Base-by-base conservation (phyloP, 805 yeast species). In the Candida dendrica region DNA sequence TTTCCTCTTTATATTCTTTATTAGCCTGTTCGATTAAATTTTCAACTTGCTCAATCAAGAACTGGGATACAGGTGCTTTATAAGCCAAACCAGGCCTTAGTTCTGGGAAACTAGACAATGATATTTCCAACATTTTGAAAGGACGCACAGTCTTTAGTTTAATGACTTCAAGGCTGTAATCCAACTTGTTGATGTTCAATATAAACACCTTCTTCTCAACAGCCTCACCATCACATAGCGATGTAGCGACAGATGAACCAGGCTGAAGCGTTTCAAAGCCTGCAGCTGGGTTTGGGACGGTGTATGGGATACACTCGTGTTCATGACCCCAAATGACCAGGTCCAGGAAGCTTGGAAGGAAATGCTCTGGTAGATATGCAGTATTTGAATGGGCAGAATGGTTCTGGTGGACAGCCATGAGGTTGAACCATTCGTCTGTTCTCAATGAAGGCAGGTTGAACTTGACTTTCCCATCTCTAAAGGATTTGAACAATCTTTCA, bases 291-390 rank as follows among this genome's bases (percentile, higher is more conserved):
- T 83, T 82, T 36, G 67, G 67, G 1, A 69, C 72, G 0, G 95
- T 78, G 44, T 75, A 77, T 1, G 91, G 86, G 4, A 81, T 71
- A 55, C 97, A 88, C 58, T 93, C 97, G 61, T 93, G 98, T 59
- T 93, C 98, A 61, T 93, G 98, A 15, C 98, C 98, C 98, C 98
- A 93, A 2, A 90, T 65, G 0, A 93, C 81, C 43, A 91, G 68
- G 56, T 93, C 89, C 37, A 93, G 54, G 56, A 90, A 89, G 8
- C 72, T 66, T 0, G 98, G 98, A 19, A 93, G 64, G 51, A 85
- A 84, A 41, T 71, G 72, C 48, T 90, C 98, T 6, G 97, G 98
- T 4, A 93, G 66, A 49, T 84, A 84, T 4, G 87, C 80, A 0
- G 95, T 85, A 36, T 79, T 78, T 1, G 95, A 77, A 53, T 90